These are phyloP conservation scores for Claviceps africana DNA, from an alignment of 2,329 filamentous ascomycete genomes.

Conservation along the genomic window DNA sequence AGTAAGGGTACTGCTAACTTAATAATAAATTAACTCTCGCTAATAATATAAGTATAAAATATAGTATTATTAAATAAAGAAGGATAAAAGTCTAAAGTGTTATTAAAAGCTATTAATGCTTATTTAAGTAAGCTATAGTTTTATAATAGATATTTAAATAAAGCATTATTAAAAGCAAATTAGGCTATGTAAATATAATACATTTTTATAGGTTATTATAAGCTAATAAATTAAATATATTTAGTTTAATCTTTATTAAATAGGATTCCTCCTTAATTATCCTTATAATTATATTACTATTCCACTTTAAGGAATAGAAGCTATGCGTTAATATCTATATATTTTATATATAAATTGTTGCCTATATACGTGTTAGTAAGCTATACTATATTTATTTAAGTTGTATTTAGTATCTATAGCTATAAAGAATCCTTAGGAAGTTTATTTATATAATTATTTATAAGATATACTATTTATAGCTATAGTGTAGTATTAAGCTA, in stretches of 20 bases:
- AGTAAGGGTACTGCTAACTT: no score
- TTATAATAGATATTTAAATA: neutral
- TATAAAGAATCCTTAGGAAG: no score
- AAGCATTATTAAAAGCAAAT: neutral
- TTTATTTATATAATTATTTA: no score
- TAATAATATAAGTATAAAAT: no score
- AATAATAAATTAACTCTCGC: neutral
- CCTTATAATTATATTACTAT: neutral
- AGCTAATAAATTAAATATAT: neutral
- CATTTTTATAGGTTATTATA: neutral
- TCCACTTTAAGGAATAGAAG: neutral
- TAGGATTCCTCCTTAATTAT: neutral
- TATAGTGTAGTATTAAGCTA: no score
- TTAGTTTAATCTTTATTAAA: neutral
- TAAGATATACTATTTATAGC: no score
- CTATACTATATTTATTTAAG: no score
- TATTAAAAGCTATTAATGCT: neutral
- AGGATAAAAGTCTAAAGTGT: neutral
- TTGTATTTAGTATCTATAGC: no score
- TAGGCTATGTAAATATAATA: neutral
- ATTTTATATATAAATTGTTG: no score
- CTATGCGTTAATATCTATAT: neutral
- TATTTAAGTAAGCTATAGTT: neutral
- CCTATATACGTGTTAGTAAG: no score
- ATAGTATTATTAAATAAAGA: no score